Evolutionary conservation across 2,329 filamentous ascomycete species (phyloP).

Genomic region (Hawksworthiomyces lignivorus): DNA sequence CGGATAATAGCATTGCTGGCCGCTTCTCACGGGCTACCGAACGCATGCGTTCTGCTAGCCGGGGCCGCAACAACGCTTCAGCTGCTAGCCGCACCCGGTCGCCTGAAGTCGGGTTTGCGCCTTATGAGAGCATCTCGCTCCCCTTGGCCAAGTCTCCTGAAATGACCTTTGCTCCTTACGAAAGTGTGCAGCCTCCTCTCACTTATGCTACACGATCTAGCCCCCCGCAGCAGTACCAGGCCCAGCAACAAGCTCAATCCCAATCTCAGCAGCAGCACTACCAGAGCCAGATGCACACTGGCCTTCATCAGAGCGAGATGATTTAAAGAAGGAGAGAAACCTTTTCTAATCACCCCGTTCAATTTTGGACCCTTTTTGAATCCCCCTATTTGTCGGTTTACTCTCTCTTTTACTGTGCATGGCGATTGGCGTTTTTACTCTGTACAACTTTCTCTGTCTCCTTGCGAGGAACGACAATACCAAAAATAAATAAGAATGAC

Average conservation of each 20-base stretch:
- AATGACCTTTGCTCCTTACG: constrained; percentile 29
- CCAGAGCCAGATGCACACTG: constrained; percentile 31
- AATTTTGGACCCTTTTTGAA: too few species aligned
- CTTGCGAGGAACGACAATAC: too few species aligned
- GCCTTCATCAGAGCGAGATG: constrained; percentile 48
- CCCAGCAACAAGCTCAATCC: constrained; percentile 5
- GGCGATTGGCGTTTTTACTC: constrained; percentile 30
- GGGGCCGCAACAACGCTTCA: constrained; percentile 39
- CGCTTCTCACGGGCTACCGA: constrained; percentile 52
- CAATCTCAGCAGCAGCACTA: constrained; percentile 21
- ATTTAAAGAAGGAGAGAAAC: constrained; percentile 29
- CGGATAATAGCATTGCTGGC: constrained; percentile 42
- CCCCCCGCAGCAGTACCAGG: constrained; percentile 26
- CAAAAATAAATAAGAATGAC: not conserved
- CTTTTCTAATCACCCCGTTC: too few species aligned
- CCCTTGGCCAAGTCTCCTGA: constrained; percentile 28
- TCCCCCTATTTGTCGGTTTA: not conserved
- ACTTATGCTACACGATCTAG: constrained; percentile 25
- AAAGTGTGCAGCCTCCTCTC: constrained; percentile 32
- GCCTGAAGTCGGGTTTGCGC: constrained; percentile 25
- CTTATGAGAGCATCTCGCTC: constrained; percentile 32
- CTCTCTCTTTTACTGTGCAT: constrained; percentile 20
- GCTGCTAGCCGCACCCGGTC: constrained; percentile 28
- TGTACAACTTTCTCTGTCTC: too few species aligned
- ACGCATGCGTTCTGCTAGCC: constrained; percentile 52